phyloP scores from a whole-genome alignment of 805 yeast genomes.

The Jamesozyma piceae region DNA sequence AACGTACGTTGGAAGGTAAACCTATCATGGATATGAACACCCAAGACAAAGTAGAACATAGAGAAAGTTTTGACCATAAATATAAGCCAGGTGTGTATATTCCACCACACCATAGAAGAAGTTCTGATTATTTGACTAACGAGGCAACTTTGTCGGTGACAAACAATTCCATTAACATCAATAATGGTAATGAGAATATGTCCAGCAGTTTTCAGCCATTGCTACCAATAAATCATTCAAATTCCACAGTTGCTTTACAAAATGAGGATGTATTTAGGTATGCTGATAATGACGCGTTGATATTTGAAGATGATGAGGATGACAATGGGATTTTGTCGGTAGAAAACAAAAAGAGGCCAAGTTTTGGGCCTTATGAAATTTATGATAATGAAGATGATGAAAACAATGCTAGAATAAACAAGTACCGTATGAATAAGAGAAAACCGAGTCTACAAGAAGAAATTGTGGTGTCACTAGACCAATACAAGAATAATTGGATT shows the following conservation, averaged over 20 bases:
- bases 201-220: slow-evolving; percentile 4
- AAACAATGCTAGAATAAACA: slow-evolving; percentile 3
- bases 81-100: slow-evolving; percentile 32
- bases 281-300: slow-evolving; percentile 22
- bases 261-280: slow-evolving; percentile 24
- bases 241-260: slow-evolving; percentile 24
- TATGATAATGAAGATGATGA: slow-evolving; percentile 9
- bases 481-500: slow-evolving; percentile 31
- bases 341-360: slow-evolving; percentile 12
- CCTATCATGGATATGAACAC: neutral
- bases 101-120: slow-evolving; percentile 47
- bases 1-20: neutral
- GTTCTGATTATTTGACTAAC: slow-evolving; percentile 14
- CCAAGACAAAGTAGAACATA: neutral
- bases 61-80: slow-evolving; percentile 7
- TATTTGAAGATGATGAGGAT: slow-evolving; percentile 27
- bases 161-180: slow-evolving; percentile 13
- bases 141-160: slow-evolving; percentile 21
- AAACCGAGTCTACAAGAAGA: slow-evolving; percentile 29
- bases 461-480: slow-evolving; percentile 30
- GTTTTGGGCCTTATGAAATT: slow-evolving; percentile 15
- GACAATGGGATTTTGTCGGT: slow-evolving; percentile 17
- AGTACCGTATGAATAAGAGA: slow-evolving; percentile 11
- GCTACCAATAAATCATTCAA: slow-evolving; percentile 14
- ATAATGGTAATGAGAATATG: neutral